These are phyloP conservation scores for Pichia norvegensis DNA, from an alignment of 1,139 yeast species.

Conservation along the genomic window DNA sequence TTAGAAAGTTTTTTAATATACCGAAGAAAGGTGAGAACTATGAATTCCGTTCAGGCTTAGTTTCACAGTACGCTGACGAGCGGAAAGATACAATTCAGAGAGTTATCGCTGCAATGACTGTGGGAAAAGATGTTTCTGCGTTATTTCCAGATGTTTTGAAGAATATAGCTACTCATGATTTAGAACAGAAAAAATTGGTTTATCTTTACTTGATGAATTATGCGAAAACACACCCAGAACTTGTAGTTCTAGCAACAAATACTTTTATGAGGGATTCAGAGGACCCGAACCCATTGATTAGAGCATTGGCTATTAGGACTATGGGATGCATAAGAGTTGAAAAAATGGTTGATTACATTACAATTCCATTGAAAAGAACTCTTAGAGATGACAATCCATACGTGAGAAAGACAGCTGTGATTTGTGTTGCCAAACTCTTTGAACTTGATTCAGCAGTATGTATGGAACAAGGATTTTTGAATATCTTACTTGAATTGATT, in stretches of 20 bases:
- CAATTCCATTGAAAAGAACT: slow-evolving; percentile 79
- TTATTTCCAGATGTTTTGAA: slow-evolving; percentile 93
- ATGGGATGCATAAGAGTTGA: slow-evolving; percentile 98
- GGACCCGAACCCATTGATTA: slow-evolving; percentile 91
- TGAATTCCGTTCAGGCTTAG: slow-evolving; percentile 83
- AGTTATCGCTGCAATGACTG: slow-evolving; percentile 96
- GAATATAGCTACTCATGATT: slow-evolving; percentile 93
- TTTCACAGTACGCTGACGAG: slow-evolving; percentile 89
- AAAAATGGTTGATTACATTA: slow-evolving; percentile 91
- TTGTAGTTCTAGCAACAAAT: slow-evolving; percentile 92
- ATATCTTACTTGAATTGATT: slow-evolving; percentile 58
- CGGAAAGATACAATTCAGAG: slow-evolving; percentile 94
- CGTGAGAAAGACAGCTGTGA: slow-evolving; percentile 95
- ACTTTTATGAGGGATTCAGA: slow-evolving; percentile 95
- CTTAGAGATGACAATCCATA: slow-evolving; percentile 91
- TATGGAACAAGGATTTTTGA: slow-evolving; percentile 79
- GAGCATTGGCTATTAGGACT: slow-evolving; percentile 94
- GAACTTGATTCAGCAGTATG: slow-evolving; percentile 79
- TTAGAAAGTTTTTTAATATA: slow-evolving; percentile 48
- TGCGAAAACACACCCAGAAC: slow-evolving; percentile 92
- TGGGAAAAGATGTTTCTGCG: slow-evolving; percentile 95
- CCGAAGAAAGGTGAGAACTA: slow-evolving; percentile 72
- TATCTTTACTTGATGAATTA: slow-evolving; percentile 94
- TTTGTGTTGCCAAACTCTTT: slow-evolving; percentile 91
- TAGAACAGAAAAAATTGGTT: slow-evolving; percentile 94